Evolutionary conservation across 2,329 filamentous ascomycete genomes (phyloP), one percentile per base, ranked within the genome.

Genomic region (Xylariaceae sp.): DNA sequence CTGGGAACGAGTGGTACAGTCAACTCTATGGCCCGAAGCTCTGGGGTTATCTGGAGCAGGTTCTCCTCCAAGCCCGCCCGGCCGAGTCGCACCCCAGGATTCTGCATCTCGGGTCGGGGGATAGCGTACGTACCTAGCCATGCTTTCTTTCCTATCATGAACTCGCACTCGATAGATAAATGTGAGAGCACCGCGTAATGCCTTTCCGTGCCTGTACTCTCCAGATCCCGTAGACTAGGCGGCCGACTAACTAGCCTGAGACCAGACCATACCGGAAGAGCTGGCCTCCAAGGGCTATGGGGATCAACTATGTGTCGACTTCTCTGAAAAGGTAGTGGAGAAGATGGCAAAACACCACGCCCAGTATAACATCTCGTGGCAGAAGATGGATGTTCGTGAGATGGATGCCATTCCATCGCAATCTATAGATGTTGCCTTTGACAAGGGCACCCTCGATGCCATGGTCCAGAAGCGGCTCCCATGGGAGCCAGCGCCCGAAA

Each of bases 61-160:
- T 64, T 41, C 53, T 75, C 13, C 67, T 70, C 34, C 32, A 50
- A 5, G 21, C 17, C 1, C 45, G 48, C 12, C 39, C 39, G 8
- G 39, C 59, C 0, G 42, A 53, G 0, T 46, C 52, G n/a, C 45
- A 56, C 12, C 65, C 65, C 1, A 38, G 51, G 9, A 64, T 77
- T n/a, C 45, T 77, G 11, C 72, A 77, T 50, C 55, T 77, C 4
- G 73, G 72, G 0, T 74, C 64, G 7, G 73, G 73, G 6, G 70
- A 77, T 43, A 77, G 72, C 50, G 72, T 75, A 49, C 14, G 59
- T 57, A n/a, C 13, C n/a, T n/a, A n/a, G n/a, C n/a, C n/a, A n/a
- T n/a, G n/a, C n/a, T n/a, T n/a, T n/a, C n/a, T n/a, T 14, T 17
- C 28, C n/a, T 30, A 13, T 33, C 19, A 30, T 29, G 14, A 5